These are phyloP conservation scores for Paecilomyces variotii DNA, from an alignment of 2,329 filamentous ascomycete species.

Conservation along the genomic window DNA sequence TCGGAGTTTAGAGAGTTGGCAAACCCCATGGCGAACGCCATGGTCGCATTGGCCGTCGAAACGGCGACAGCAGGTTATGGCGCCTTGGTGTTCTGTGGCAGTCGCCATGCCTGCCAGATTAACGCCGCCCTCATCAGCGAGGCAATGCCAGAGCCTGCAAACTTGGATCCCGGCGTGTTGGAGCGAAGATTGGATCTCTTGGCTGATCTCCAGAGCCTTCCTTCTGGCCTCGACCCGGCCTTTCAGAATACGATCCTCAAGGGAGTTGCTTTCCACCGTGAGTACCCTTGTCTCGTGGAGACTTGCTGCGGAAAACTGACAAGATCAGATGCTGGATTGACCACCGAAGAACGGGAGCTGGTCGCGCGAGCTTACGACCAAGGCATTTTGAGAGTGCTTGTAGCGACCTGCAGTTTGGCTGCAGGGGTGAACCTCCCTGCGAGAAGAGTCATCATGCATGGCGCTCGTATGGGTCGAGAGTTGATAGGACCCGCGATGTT, in stretches of 20 bases:
- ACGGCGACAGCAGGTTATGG: slow-evolving; percentile 62
- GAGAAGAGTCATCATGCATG: slow-evolving; percentile 66
- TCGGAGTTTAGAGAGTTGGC: slow-evolving; percentile 56
- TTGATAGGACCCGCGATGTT: slow-evolving; percentile 72
- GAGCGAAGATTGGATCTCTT: slow-evolving; percentile 58
- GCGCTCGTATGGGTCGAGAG: slow-evolving; percentile 66
- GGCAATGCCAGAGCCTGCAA: slow-evolving; percentile 49
- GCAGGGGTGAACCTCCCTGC: slow-evolving; percentile 72
- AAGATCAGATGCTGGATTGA: slow-evolving; percentile 44
- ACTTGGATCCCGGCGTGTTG: slow-evolving; percentile 41
- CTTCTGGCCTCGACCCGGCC: slow-evolving; percentile 57
- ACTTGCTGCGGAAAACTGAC: slow-evolving; percentile 16
- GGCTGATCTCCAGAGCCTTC: slow-evolving; percentile 57
- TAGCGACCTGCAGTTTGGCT: slow-evolving; percentile 72
- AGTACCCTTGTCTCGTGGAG: slow-evolving; percentile 19
- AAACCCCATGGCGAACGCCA: slow-evolving; percentile 60
- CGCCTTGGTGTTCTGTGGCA: slow-evolving; percentile 65
- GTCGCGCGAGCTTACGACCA: slow-evolving; percentile 63
- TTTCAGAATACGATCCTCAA: slow-evolving; percentile 56
- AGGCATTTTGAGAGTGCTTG: slow-evolving; percentile 60
- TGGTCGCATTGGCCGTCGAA: slow-evolving; percentile 61
- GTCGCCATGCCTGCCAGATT: slow-evolving; percentile 58
- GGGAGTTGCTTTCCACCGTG: slow-evolving; percentile 69
- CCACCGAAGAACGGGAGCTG: slow-evolving; percentile 65
- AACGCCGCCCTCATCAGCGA: slow-evolving; percentile 61